Conservation (phyloP, 768 basidiomycete genomes). For the Lenzites betulinus region DNA sequence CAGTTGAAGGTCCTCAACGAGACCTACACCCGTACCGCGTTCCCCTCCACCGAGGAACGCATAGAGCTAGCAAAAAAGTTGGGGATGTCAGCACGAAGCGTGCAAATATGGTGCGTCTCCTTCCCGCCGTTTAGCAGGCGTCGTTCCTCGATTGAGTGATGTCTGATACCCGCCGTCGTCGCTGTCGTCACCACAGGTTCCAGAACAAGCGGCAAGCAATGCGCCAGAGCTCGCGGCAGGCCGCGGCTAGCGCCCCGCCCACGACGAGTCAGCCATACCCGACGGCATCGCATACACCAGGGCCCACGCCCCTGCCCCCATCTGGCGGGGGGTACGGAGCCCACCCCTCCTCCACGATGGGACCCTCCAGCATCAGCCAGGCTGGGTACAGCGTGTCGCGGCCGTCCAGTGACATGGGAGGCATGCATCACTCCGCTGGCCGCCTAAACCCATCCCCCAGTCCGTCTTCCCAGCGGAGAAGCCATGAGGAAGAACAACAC, state of each 20-base stretch:
- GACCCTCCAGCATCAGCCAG: slow-evolving; percentile 21
- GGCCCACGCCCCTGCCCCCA: slow-evolving; percentile 13
- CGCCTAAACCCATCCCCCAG: slow-evolving; percentile 26
- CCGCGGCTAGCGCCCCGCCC: slow-evolving; percentile 42
- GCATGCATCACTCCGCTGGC: slow-evolving; percentile 19
- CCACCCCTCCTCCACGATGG: slow-evolving; percentile 10
- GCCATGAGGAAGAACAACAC: slow-evolving; percentile 26
- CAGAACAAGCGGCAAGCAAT: slow-evolving; percentile 86
- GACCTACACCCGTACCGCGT: slow-evolving; percentile 78
- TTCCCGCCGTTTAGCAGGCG: not conserved
- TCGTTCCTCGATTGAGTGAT: slow-evolving; percentile 11
- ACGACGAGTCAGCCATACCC: slow-evolving; percentile 32
- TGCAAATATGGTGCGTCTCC: slow-evolving; percentile 76
- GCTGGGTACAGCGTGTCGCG: slow-evolving; percentile 22
- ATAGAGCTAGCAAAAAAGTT: slow-evolving; percentile 70
- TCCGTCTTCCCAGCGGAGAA: slow-evolving; percentile 28
- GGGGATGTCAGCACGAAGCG: slow-evolving; percentile 83
- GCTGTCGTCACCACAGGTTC: slow-evolving; percentile 56
- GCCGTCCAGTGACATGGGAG: slow-evolving; percentile 17
- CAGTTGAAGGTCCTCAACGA: slow-evolving; percentile 83
- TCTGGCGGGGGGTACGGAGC: slow-evolving; percentile 10
- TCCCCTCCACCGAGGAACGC: slow-evolving; percentile 88
- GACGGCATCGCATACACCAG: slow-evolving; percentile 21
- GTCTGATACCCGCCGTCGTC: slow-evolving; percentile 27
- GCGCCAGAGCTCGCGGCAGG: slow-evolving; percentile 75